Percentiles rank a stretch among this genome's conserved stretches.
These are phyloP conservation scores for Amniculicola lignicola DNA, from an alignment of 495 filamentous ascomycete genomes.

Conservation along the genomic window DNA sequence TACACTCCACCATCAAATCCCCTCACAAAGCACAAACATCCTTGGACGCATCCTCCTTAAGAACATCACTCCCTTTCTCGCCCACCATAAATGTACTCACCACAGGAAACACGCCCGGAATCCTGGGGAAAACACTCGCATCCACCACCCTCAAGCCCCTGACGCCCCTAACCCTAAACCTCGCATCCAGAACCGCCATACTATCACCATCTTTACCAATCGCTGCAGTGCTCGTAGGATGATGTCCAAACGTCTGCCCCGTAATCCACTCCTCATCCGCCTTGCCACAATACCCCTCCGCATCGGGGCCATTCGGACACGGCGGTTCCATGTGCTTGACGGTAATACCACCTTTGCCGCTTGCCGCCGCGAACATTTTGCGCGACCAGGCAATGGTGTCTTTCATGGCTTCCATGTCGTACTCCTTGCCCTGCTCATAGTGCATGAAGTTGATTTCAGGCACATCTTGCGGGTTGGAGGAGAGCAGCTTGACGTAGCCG, in stretches of 20 bases:
- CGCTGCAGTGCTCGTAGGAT: constrained; percentile 23
- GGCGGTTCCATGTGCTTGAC: constrained; percentile 18
- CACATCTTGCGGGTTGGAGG: constrained; percentile 22
- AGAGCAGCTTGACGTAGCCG: constrained; percentile 20
- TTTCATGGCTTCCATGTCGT: constrained; percentile 26
- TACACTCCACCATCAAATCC: not conserved
- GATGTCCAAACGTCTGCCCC: constrained; percentile 32
- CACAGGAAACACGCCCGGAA: constrained; percentile 29
- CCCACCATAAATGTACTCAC: constrained; percentile 26
- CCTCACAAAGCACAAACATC: constrained; percentile 15
- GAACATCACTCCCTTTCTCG: constrained; percentile 28
- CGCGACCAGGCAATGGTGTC: constrained; percentile 25
- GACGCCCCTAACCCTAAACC: constrained; percentile 26
- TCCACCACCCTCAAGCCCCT: constrained; percentile 31
- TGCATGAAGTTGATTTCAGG: constrained; percentile 29
- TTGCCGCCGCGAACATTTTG: constrained; percentile 9
- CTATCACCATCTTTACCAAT: constrained; percentile 43
- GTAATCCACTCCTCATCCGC: constrained; percentile 27
- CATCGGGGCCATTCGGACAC: constrained; percentile 17
- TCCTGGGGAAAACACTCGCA: constrained; percentile 22
- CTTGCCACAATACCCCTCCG: constrained; percentile 20
- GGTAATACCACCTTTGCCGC: constrained; percentile 9
- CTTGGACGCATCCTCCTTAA: constrained; percentile 28
- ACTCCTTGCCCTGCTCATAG: constrained; percentile 16
- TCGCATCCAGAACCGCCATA: constrained; percentile 40